phyloP scores from a whole-genome alignment of 2,329 filamentous ascomycete species.

The Ampelomyces quisqualis region DNA sequence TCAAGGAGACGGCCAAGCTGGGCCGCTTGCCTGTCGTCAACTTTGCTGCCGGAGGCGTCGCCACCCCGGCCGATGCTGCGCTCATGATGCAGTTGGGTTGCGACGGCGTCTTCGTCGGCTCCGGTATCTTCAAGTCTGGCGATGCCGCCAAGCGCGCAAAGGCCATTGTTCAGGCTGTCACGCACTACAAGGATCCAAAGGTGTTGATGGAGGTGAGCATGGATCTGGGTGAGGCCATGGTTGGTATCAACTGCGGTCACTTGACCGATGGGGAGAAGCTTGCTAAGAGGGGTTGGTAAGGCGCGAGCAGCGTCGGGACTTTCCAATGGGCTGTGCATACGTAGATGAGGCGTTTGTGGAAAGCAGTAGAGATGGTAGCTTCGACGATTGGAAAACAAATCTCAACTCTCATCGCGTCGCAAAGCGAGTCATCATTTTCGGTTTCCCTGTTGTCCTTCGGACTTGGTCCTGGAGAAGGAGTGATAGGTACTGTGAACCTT shows the following conservation, averaged over 20 bases:
- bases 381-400: not conserved
- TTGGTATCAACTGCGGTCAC: conserved; percentile 82
- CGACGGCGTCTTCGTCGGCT: conserved; percentile 96
- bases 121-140: conserved; percentile 95
- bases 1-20: conserved; percentile 83
- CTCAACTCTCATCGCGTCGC: not conserved
- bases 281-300: conserved; percentile 80
- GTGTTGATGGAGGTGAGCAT: conserved; percentile 83
- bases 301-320: not conserved
- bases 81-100: conserved; percentile 99
- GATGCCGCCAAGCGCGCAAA: conserved; percentile 86
- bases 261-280: conserved; percentile 81
- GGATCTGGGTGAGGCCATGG: conserved; percentile 96
- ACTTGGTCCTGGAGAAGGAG: too few species aligned
- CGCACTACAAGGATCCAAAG: conserved; percentile 83
- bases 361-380: not conserved
- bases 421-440: too few species aligned
- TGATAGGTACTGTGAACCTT: too few species aligned
- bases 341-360: not conserved
- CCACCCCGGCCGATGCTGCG: conserved; percentile 95
- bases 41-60: conserved; percentile 97
- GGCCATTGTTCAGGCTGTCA: conserved; percentile 92
- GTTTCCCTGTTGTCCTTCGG: too few species aligned
- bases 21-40: conserved; percentile 93
- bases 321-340: too few species aligned